Evolutionary conservation across 345 rosid species (phyloP), one percentile per base, ranked within the genome.

Genomic region (Conringia planisiliqua): DNA sequence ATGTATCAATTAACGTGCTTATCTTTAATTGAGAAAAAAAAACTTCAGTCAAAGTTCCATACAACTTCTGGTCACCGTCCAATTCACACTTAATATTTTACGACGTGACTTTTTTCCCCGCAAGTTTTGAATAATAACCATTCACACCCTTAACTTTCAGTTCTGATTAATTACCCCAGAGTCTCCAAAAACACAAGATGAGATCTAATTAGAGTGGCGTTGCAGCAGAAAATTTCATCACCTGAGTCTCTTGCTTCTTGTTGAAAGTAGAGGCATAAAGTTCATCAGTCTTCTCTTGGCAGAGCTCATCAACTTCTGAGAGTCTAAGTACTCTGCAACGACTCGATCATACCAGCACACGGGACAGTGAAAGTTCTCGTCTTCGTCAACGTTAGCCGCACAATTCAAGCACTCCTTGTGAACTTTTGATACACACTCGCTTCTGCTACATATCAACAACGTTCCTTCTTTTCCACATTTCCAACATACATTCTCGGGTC

Each of bases 381-480:
- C 42, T 59, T 65, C 64, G 16, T 78, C 77, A 42, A 78, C 6
- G 35, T 32, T 48, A 39, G 47, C 67, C 1, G 6, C 47, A 64
- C 68, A 50, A 1, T 59, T 66, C 77, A 59, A 59, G 27, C 81
- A 72, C 10, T 59, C 77, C 57, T 71, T 39, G 73, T 78, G 77
- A 65, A 78, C 68, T 51, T 71, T 78, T 1, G 56, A 16, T 30
- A 48, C 48, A 66, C 77, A 78, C 38, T 78, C 77, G 17, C 63
- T 59, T 30, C 68, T 66, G 68, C 73, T 66, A 66, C 81, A 78
- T 50, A 58, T 32, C 63, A 71, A 66, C 10, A 78, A 66, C 1
- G 56, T 59, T 59, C 81, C 81, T 58, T 59, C 58, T 78, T 66
- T 65, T 10, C 40, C 24, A 59, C 77, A 78, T 66, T 78, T 72